Percentiles rank a stretch among this genome's conserved stretches.
These are phyloP conservation scores for Micromonas commoda DNA, from an alignment of 139 green algal genomes.

Conservation along the genomic window DNA sequence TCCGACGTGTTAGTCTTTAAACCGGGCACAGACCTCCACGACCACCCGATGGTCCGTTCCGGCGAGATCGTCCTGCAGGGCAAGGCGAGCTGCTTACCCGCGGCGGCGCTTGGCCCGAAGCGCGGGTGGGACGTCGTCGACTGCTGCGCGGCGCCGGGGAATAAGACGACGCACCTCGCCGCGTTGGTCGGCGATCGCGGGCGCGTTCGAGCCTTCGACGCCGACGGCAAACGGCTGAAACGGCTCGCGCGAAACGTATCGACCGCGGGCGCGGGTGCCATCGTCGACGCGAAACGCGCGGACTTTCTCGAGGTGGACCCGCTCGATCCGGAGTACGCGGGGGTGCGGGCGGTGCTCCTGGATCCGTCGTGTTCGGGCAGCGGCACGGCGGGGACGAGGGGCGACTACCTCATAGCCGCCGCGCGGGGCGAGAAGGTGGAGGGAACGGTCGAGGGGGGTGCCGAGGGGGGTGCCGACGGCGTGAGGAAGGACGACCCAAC, in stretches of 20 bases:
- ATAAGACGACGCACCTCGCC: slow-evolving; percentile 92
- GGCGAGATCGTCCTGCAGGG: slow-evolving; percentile 70
- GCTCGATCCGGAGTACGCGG: not conserved
- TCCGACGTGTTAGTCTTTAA: slow-evolving; percentile 77
- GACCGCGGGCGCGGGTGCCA: slow-evolving; percentile 44
- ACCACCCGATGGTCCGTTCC: slow-evolving; percentile 66
- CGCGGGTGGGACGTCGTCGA: slow-evolving; percentile 77
- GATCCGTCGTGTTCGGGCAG: slow-evolving; percentile 84
- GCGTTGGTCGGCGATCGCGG: slow-evolving; percentile 55
- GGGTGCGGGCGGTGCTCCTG: slow-evolving; percentile 75
- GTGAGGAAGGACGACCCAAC: not conserved
- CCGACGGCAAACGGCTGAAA: slow-evolving; percentile 58
- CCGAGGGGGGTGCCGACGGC: not conserved
- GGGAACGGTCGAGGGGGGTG: not conserved
- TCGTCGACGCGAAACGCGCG: slow-evolving; percentile 18
- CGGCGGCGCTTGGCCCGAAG: slow-evolving; percentile 65
- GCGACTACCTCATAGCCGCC: slow-evolving; percentile 73
- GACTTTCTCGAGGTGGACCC: slow-evolving; percentile 79
- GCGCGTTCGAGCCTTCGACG: slow-evolving; percentile 76
- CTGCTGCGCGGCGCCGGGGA: slow-evolving; percentile 89
- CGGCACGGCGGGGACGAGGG: slow-evolving; percentile 56
- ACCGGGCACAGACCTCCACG: slow-evolving; percentile 76
- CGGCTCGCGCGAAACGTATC: slow-evolving; percentile 58
- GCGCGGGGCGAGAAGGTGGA: not conserved
- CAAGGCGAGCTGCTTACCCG: slow-evolving; percentile 81